Base-by-base conservation (phyloP, 805 yeast species). In the Candida broadrunensis region DNA sequence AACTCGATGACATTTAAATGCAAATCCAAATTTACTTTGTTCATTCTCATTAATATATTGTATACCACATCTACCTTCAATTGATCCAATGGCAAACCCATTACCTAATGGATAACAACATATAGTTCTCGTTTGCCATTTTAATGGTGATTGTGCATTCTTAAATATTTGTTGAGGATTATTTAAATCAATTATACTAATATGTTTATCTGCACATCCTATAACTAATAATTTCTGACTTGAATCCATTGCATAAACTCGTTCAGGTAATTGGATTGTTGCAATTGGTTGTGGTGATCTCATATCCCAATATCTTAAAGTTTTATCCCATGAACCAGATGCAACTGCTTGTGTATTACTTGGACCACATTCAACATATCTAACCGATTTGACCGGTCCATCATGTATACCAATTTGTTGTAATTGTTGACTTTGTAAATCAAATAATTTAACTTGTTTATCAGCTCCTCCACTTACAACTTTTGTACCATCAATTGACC, bases 321-420 rank as follows among this genome's bases (percentile, higher is more conserved):
- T 88, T 65, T 88, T 89, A 65, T 93, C 99, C 97, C 97, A 93
- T 5, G 97, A 88, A 6, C 96, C 97, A 33, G 90, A 80, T 3
- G 89, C 97, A 20, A 91, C 80, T 48, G 87, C 87, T 32, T 78
- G 88, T 1, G 88, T 78, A 52, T 85, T 86, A 7, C 82, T 71
- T n/a, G 90, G 88, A 0, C 95, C 96, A 57, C 90, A 84, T 46
- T 83, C 83, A 9, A 88, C 96, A 46, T 77, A 81, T 41, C 95
- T 71, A 17, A 91, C 85, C 12, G 77, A 60, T 41, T 75, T 78
- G 3, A 93, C 95, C 0, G 96, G 75, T 3, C 83, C 88, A 57
- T 83, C 88, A 64, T 93, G 98, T 4, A 74, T 75, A 9, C 97
- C 98, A 35, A 93, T 75, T 50, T 88, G 95, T 53, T 82, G 86